Base-by-base conservation (phyloP, 73 alveolate genomes). In the Paramecium tetraurelia region DNA sequence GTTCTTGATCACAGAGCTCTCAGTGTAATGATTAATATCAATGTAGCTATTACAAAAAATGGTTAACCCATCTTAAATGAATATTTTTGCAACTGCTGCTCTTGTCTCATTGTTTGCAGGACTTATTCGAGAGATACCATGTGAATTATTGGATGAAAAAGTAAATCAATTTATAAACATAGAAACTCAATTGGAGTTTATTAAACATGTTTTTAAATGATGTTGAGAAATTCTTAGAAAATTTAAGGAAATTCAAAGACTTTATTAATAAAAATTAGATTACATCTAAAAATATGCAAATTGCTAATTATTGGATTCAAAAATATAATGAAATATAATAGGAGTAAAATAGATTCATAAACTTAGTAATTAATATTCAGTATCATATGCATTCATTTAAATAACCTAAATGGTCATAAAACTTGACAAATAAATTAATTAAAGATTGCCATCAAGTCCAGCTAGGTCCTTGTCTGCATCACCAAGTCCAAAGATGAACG, bases 381-480 rank as follows among this genome's bases (percentile, higher is more conserved):
- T 72, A 3, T 35, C 59, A 16, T 72, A 35, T 36, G 57, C 57
- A 11, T 72, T 72, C 24, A 43, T 72, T 35, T 21, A 33, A 36
- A 72, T 72, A 4, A 40, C 86, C 0, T 72, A 72, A 72, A 33
- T 36, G 29, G 40, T 72, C 5, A 72, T 72, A 16, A 72, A 72
- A 72, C 46, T 72, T 29, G 86, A 72, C 10, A 72, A 72, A 72
- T 72, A 33, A 22, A 14, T 36, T 16, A 72, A 72, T 5, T 72
- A 72, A 8, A 31, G 46, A 31, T 72, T 35, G 21, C 86, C 86
- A 2, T 72, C 59, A 35, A 36, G 59, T 72, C 86, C 86, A 4
- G 86, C 86, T 16, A 72, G 86, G 21, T 72, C 86, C 0, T 18
- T 72, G 31, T 72, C 86, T 36, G 86, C 86, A 14, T 72, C 86